Evolutionary conservation across 805 yeast genomes (phyloP).

Genomic region (Schizosaccharomyces cryophilus): DNA sequence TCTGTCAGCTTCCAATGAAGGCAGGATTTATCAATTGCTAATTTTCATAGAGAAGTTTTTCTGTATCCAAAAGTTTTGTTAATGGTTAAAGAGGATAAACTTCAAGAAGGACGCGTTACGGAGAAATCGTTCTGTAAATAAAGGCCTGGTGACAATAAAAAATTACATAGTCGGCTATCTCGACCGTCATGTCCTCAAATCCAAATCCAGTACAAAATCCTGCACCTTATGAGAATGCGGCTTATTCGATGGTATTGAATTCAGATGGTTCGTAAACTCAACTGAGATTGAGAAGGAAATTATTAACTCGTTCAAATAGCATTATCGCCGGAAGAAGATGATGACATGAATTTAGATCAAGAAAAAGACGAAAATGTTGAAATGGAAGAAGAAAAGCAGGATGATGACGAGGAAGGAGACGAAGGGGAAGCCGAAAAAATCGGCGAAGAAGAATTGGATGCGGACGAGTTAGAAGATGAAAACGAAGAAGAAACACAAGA

Average conservation of each 20-base stretch:
- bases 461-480: constrained; percentile 3
- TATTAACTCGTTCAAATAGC: background rate
- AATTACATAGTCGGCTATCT: no score
- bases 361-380: constrained; percentile 9
- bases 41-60: no score
- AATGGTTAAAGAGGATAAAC: no score
- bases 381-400: constrained; percentile 8
- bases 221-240: no score
- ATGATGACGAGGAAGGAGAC: constrained; percentile 4
- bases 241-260: background rate
- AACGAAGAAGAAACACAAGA: constrained; percentile 6
- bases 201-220: no score
- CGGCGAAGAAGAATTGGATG: constrained; percentile 5
- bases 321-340: constrained; percentile 5
- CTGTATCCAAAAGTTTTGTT: no score
- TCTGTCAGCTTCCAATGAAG: no score
- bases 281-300: background rate
- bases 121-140: no score
- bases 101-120: no score
- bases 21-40: no score
- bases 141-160: no score
- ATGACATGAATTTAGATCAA: constrained; percentile 7
- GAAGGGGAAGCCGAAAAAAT: constrained; percentile 6
- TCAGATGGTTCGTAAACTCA: background rate
- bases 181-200: no score